Evolutionary conservation across 2,329 filamentous ascomycete genomes (phyloP).

Genomic region (Monilinia fructicola): DNA sequence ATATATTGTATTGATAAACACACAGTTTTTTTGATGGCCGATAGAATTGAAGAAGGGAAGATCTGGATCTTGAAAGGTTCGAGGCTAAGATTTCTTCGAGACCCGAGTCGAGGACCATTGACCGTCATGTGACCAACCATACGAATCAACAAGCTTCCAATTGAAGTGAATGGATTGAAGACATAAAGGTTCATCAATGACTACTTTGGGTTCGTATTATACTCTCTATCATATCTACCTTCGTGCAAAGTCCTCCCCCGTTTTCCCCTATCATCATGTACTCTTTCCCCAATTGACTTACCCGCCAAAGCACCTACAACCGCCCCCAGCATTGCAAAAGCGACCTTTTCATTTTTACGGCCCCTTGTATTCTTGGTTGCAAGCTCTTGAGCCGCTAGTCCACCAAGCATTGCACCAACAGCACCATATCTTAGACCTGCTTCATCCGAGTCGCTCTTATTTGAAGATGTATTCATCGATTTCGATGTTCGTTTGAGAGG

Average conservation of each 20-base stretch:
- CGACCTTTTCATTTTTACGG: not conserved
- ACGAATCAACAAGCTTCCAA: not conserved
- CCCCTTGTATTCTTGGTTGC: not conserved
- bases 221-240: constrained; percentile 7
- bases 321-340: constrained; percentile 7
- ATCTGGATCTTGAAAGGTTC: not conserved
- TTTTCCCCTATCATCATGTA: not conserved
- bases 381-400: constrained; percentile 9
- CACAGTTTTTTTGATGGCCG: not conserved
- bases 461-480: not conserved
- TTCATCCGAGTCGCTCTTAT: not conserved
- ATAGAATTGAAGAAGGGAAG: not conserved
- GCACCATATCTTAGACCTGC: constrained; percentile 3
- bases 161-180: not conserved
- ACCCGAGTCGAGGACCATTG: not conserved
- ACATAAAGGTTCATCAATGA: not conserved
- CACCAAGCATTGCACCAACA: constrained; percentile 9
- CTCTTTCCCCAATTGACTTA: not conserved
- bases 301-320: constrained; percentile 7
- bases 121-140: not conserved
- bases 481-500: not conserved
- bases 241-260: not conserved
- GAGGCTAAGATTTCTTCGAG: not conserved
- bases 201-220: not conserved
- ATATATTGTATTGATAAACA: too few relatives aligned